Base-by-base conservation (phyloP, 164 flowering plant species). In the Vitis rupestris region DNA sequence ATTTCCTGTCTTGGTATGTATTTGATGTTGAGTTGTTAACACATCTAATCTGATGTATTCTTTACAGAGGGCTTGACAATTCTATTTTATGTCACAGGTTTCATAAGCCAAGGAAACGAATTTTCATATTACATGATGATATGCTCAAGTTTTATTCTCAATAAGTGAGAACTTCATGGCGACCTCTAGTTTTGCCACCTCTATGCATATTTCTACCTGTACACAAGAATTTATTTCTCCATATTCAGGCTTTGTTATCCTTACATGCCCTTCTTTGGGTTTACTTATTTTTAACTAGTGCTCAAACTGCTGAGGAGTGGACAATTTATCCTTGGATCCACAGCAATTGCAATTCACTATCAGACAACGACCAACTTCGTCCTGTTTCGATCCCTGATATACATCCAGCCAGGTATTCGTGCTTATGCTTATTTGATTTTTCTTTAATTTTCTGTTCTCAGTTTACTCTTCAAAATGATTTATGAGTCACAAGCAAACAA, bases 51-150 rank as follows among this genome's bases (percentile, higher is more conserved):
- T 59, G 12, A 16, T 27, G 23, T 52, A 23, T 15, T 44, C 19
- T 27, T 27, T 65, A 12, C 53, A 59, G 1, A 30, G n/a, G 54
- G n/a, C 14, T 59, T 63, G 19, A 44, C 64, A 10, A 27, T 29
- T 74, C 9, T 67, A 44, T 67, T 17, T 11, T 60, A 19, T 69
- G 15, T 63, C 31, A 64, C 94, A 95, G 99, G 98, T 81, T 95
- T 95, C 69, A 61, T 83, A 58, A 82, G 96, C 84, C 99, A 95
- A 77, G 99, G 99, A 74, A 95, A 93, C 81, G 99, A 95, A 72
- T 95, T 95, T 86, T 95, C 99, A 6, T 95, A 95, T 80, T 95
- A 93, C 87, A 95, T 93, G 99, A 91, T 95, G 99, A 95, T 95
- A 69, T 95, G 98, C 86, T 95, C 99, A 64, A 95, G 88, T 79